phyloP scores from a whole-genome alignment of 345 rosid species.

The Litchi chinensis region DNA sequence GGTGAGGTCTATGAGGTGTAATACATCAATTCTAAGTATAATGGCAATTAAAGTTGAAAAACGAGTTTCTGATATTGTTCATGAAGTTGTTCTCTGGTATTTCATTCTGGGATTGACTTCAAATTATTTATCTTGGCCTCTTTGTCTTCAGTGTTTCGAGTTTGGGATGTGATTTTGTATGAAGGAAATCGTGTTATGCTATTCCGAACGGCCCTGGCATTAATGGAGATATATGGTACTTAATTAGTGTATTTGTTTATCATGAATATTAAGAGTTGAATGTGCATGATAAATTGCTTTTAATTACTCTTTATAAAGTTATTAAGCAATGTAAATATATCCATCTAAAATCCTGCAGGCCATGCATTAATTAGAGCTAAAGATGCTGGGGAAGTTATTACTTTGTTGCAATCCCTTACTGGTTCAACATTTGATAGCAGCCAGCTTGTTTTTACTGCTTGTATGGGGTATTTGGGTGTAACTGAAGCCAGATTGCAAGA shows the following conservation, averaged over 20 bases:
- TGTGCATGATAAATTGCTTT: constrained; percentile 16
- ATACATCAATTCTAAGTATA: no score
- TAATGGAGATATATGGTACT: constrained; percentile 90
- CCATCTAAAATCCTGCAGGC: constrained; percentile 47
- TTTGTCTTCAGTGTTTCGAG: constrained; percentile 73
- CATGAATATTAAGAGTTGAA: constrained; percentile 8
- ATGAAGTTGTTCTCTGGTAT: constrained; percentile 5
- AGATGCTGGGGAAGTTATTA: constrained; percentile 95
- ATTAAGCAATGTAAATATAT: constrained; percentile 7
- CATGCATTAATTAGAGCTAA: constrained; percentile 82
- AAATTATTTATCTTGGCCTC: constrained; percentile 19
- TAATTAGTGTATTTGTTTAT: constrained; percentile 8
- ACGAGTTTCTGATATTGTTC: background rate
- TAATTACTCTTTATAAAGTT: background rate
- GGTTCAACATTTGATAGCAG: constrained; percentile 98
- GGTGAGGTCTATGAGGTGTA: constrained; percentile 51
- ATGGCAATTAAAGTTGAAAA: constrained; percentile 7
- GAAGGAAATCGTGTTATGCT: constrained; percentile 97
- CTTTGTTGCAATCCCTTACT: constrained; percentile 78
- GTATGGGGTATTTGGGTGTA: constrained; percentile 80
- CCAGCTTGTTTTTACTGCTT: constrained; percentile 89
- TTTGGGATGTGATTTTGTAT: constrained; percentile 95
- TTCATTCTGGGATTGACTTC: constrained; percentile 5
- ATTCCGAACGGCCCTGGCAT: constrained; percentile 90
- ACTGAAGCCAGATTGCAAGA: constrained; percentile 73